Evolutionary conservation across 2,329 filamentous ascomycete genomes (phyloP).

Genomic region (Cryoendolithus antarcticus): DNA sequence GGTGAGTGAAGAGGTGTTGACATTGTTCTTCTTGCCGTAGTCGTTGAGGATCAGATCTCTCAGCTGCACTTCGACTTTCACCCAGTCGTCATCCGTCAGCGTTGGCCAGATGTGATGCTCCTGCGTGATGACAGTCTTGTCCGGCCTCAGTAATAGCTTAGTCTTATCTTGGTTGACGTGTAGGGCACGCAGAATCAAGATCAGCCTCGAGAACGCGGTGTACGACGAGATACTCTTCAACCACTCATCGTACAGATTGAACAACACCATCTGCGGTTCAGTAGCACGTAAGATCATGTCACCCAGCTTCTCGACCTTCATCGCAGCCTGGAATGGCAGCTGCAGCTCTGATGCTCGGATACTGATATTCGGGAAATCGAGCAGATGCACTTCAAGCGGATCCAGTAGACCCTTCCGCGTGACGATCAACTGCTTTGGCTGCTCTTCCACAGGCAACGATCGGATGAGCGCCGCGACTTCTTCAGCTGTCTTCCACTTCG

Average conservation of each 20-base stretch:
- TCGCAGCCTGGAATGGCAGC: conserved; percentile 95
- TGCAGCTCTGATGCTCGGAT: conserved; percentile 95
- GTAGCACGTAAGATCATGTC: conserved; percentile 98
- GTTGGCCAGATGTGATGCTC: conserved; percentile 99
- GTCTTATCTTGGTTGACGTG: conserved; percentile 99
- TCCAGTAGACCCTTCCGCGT: conserved; percentile 94
- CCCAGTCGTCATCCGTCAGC: conserved; percentile 91
- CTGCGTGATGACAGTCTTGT: conserved; percentile 96
- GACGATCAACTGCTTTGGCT: conserved; percentile 96
- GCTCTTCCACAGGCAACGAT: conserved; percentile 91
- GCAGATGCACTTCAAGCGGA: conserved; percentile 89
- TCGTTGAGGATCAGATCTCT: conserved; percentile 95
- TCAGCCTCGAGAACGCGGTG: conserved; percentile 90
- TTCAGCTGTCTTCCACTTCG: conserved; percentile 99
- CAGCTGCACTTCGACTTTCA: conserved; percentile 96
- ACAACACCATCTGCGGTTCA: conserved; percentile 98
- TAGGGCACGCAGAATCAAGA: conserved; percentile 83
- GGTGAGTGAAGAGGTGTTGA: conserved; percentile 93
- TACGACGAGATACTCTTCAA: conserved; percentile 96
- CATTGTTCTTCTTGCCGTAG: conserved; percentile 99
- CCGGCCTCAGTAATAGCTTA: conserved; percentile 83
- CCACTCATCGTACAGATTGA: conserved; percentile 99
- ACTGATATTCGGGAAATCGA: conserved; percentile 98
- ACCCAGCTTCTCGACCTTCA: conserved; percentile 98
- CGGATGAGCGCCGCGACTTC: conserved; percentile 96